phyloP scores from a whole-genome alignment of 345 rosid genomes.

The Eutrema heterophyllum region DNA sequence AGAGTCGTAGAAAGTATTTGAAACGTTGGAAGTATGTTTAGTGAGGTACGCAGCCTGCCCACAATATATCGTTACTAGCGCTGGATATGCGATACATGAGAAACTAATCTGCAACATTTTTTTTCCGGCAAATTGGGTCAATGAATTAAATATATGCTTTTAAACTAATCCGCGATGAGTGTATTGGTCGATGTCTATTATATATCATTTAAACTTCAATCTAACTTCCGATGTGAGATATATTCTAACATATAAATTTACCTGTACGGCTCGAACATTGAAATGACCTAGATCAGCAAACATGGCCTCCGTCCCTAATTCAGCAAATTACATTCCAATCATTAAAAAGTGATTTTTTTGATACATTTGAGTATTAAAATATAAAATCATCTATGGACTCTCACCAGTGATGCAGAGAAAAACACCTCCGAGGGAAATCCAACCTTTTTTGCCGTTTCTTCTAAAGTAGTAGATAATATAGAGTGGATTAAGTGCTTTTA shows the following conservation, averaged over 20 bases:
- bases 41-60: slow-evolving; percentile 67
- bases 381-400: neutral
- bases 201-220: neutral
- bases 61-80: slow-evolving; percentile 35
- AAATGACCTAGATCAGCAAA: slow-evolving; percentile 90
- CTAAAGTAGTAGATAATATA: slow-evolving; percentile 55
- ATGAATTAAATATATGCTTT: neutral
- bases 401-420: slow-evolving; percentile 70
- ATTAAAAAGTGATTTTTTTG: neutral
- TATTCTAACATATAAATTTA: neutral
- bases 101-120: slow-evolving; percentile 58
- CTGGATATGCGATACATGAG: slow-evolving; percentile 43
- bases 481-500: slow-evolving; percentile 65
- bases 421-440: slow-evolving; percentile 74
- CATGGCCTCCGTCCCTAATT: slow-evolving; percentile 80
- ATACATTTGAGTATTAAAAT: neutral
- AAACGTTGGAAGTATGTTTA: slow-evolving; percentile 33
- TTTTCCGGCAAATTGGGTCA: neutral
- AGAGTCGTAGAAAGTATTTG: slow-evolving; percentile 56
- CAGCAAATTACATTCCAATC: neutral
- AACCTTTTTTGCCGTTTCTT: slow-evolving; percentile 45
- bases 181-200: neutral
- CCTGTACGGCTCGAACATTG: slow-evolving; percentile 64
- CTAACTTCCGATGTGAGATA: neutral
- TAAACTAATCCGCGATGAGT: neutral